These are phyloP conservation scores for Seiridium unicorne DNA, from an alignment of 2,329 filamentous ascomycete species.

Conservation along the genomic window DNA sequence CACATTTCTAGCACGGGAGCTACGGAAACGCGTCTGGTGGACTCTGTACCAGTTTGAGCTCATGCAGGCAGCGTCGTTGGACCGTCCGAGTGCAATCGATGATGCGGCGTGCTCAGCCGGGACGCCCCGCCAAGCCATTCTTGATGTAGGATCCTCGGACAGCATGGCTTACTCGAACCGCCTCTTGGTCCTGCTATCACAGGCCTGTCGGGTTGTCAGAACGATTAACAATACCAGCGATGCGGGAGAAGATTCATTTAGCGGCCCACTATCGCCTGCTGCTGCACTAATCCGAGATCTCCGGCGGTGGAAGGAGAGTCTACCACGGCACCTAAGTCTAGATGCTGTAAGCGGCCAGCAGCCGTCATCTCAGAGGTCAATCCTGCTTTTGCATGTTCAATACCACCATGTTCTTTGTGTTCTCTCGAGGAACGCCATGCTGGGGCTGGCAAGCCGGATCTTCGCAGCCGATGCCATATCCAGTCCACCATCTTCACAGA, in stretches of 20 bases:
- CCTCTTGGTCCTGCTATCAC: constrained; percentile 32
- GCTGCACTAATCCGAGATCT: constrained; percentile 35
- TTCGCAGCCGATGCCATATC: neutral
- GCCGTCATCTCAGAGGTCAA: constrained; percentile 31
- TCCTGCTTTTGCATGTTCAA: constrained; percentile 35
- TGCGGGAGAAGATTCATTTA: constrained; percentile 31
- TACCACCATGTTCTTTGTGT: constrained; percentile 38
- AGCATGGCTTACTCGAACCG: constrained; percentile 35
- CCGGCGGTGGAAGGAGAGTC: constrained; percentile 32
- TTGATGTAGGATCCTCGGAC: constrained; percentile 33
- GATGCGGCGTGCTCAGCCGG: constrained; percentile 30
- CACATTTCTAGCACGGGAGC: constrained; percentile 29
- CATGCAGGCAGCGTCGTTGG: constrained; percentile 40
- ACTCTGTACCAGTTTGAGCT: constrained; percentile 32
- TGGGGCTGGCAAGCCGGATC: constrained; percentile 26
- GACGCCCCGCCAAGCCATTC: constrained; percentile 32
- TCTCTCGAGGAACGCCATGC: constrained; percentile 34
- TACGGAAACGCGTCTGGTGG: constrained; percentile 31
- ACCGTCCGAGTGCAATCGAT: constrained; percentile 41
- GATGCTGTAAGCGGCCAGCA: constrained; percentile 29
- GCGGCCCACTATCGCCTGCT: constrained; percentile 34
- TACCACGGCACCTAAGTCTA: constrained; percentile 34
- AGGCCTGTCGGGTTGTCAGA: constrained; percentile 34
- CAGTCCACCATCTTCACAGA: constrained; percentile 24
- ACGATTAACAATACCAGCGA: constrained; percentile 13